phyloP scores from a whole-genome alignment of 148 eudicot genomes.

The Persicaria tinctoria region DNA sequence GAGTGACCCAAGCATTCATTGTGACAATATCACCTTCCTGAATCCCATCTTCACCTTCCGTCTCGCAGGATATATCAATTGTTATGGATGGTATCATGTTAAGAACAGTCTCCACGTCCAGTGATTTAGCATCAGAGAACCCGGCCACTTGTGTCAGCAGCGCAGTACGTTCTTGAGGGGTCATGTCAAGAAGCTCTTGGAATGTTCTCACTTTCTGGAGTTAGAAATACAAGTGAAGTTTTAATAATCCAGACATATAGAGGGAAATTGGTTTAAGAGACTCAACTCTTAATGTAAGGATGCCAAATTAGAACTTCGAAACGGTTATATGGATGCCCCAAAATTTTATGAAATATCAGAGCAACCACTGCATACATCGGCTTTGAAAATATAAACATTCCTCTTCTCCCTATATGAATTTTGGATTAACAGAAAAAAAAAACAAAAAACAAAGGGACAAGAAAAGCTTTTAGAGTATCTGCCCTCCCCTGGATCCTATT shows the following conservation, averaged over 20 bases:
- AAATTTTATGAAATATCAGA: not conserved
- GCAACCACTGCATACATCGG: not conserved
- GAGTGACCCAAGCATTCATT: slow-evolving; percentile 26
- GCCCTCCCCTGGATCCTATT: not conserved
- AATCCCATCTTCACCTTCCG: slow-evolving; percentile 27
- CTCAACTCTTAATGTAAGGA: not conserved
- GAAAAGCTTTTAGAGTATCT: not conserved
- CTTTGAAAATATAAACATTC: not conserved
- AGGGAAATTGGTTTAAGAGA: not conserved
- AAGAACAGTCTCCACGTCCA: slow-evolving; percentile 24
- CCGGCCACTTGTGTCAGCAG: slow-evolving; percentile 20
- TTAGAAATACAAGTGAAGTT: not conserved
- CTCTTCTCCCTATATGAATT: not conserved
- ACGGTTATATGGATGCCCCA: slow-evolving; percentile 16
- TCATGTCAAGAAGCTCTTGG: slow-evolving; percentile 29
- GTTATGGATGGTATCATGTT: slow-evolving; percentile 30
- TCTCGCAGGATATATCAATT: slow-evolving; percentile 21
- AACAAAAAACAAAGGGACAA: not conserved
- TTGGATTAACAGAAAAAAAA: not conserved
- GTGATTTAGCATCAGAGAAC: slow-evolving; percentile 21
- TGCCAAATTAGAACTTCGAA: slow-evolving; percentile 48
- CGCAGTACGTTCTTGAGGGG: slow-evolving; percentile 21
- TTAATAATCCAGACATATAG: slow-evolving; percentile 39
- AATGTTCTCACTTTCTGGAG: slow-evolving; percentile 26
- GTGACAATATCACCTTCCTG: slow-evolving; percentile 29